These are phyloP conservation scores for Jacaranda copaia DNA, from an alignment of 257 asterid species.

Conservation along the genomic window DNA sequence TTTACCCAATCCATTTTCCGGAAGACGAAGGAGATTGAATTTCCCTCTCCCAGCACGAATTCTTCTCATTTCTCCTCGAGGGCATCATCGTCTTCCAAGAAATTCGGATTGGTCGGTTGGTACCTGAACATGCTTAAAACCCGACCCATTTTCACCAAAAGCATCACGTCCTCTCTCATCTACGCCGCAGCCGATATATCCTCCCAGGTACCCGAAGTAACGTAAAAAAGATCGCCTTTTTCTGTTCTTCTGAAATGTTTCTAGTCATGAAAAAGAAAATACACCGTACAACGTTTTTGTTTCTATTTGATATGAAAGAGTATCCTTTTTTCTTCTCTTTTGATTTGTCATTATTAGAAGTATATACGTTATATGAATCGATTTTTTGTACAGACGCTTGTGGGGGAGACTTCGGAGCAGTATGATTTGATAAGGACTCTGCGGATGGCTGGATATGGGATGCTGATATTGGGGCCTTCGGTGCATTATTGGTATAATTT, in stretches of 20 bases:
- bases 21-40: constrained; percentile 41
- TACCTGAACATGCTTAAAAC: constrained; percentile 64
- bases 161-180: constrained; percentile 74
- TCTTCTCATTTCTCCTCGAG: constrained; percentile 35
- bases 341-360: neutral
- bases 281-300: too few relatives aligned
- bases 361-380: neutral
- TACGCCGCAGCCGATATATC: constrained; percentile 85
- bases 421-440: constrained; percentile 57
- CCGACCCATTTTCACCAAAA: constrained; percentile 80
- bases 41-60: constrained; percentile 35
- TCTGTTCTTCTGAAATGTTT: neutral
- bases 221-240: neutral
- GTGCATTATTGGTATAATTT: constrained; percentile 72
- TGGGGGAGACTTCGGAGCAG: constrained; percentile 44
- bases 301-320: too few relatives aligned
- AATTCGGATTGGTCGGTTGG: constrained; percentile 65
- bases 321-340: neutral
- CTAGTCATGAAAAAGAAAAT: too few relatives aligned
- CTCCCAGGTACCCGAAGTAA: constrained; percentile 66
- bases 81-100: constrained; percentile 40
- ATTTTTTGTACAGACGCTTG: constrained; percentile 44
- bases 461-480: constrained; percentile 61
- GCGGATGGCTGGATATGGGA: constrained; percentile 70
- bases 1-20: constrained; percentile 42